These are phyloP conservation scores for Salix suchowensis DNA, from an alignment of 345 rosid species.

Conservation along the genomic window DNA sequence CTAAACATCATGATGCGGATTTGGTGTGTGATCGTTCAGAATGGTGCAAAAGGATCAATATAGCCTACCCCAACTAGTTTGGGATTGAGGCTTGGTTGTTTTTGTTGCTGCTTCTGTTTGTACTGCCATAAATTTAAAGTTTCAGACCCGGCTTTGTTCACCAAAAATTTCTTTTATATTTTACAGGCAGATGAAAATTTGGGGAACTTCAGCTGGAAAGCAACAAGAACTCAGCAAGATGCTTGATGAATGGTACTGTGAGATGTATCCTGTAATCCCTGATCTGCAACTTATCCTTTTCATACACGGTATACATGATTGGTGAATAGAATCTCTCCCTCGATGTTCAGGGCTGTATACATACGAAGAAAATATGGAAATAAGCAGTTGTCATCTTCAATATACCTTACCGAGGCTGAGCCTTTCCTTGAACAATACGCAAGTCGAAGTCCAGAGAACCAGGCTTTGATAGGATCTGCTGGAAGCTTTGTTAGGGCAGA, in stretches of 20 bases:
- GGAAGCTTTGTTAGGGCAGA: slow-evolving; percentile 69
- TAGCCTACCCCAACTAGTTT: no score
- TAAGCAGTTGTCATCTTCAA: slow-evolving; percentile 62
- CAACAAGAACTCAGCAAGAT: slow-evolving; percentile 76
- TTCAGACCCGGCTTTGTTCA: background rate
- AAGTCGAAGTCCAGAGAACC: slow-evolving; percentile 63
- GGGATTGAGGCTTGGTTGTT: no score
- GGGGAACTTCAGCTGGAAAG: slow-evolving; percentile 84
- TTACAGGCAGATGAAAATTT: slow-evolving; percentile 79
- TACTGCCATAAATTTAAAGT: background rate
- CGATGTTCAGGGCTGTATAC: slow-evolving; percentile 60
- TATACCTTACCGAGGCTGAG: slow-evolving; percentile 86
- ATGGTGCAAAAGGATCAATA: no score
- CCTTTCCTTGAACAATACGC: slow-evolving; percentile 87
- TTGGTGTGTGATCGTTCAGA: no score
- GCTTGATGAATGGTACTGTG: slow-evolving; percentile 90
- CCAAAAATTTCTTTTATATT: background rate
- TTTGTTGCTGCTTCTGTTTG: no score
- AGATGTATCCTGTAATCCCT: slow-evolving; percentile 16
- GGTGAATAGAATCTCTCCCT: slow-evolving; percentile 1
- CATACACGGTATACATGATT: background rate
- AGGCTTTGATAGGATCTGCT: slow-evolving; percentile 82
- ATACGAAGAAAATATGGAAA: slow-evolving; percentile 66
- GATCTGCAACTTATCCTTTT: slow-evolving; percentile 7
- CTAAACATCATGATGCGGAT: no score